Evolutionary conservation across 1,139 yeast genomes (phyloP).

Genomic region (Yarrowia galli): DNA sequence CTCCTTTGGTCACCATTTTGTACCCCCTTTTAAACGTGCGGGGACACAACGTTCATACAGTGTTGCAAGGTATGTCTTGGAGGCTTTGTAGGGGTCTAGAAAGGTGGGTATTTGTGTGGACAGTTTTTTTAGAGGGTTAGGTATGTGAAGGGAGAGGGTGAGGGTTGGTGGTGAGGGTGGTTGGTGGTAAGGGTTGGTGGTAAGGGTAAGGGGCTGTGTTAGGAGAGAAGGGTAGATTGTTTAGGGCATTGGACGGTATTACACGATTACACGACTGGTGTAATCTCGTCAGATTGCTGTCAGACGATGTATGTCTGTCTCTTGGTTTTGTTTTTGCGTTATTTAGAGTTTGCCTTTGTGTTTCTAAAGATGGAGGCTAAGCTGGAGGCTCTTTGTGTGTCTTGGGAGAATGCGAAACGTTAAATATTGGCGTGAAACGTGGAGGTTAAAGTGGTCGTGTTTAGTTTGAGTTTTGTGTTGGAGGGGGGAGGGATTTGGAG

Average conservation of each 20-base stretch:
- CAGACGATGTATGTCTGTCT: background rate
- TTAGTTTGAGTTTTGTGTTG: background rate
- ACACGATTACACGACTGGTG: no score
- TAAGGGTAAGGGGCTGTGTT: no score
- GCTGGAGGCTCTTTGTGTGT: background rate
- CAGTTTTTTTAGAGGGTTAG: no score
- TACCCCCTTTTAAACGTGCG: background rate
- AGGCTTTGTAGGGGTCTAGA: background rate
- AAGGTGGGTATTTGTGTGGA: background rate
- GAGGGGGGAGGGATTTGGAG: background rate
- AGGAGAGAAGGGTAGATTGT: no score
- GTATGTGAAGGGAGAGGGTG: no score
- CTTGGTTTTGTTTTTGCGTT: background rate
- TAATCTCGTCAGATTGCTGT: background rate
- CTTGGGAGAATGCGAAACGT: slow-evolving; percentile 28
- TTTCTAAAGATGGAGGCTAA: background rate
- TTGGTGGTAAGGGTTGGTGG: no score
- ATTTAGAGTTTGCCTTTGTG: background rate
- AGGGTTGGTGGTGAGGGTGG: no score
- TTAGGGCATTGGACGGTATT: no score
- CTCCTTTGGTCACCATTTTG: no score
- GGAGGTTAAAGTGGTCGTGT: slow-evolving; percentile 26
- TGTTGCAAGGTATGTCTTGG: background rate
- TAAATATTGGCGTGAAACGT: slow-evolving; percentile 29
- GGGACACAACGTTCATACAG: slow-evolving; percentile 20